phyloP scores from a whole-genome alignment of 805 yeast genomes.

The Yarrowia keelungensis region DNA sequence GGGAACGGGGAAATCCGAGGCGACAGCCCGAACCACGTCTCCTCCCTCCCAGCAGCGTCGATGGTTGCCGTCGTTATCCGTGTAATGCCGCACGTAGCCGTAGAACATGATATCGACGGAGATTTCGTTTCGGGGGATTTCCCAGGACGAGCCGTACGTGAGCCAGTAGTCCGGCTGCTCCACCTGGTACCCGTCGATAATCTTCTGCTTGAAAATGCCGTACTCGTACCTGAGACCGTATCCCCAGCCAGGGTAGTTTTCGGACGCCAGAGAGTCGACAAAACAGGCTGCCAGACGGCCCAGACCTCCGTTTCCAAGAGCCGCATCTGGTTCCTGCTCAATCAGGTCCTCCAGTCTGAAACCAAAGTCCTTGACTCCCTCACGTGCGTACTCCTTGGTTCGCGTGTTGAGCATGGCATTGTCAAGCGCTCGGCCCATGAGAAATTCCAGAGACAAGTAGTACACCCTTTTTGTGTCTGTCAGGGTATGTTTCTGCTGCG shows the following conservation, averaged over 20 bases:
- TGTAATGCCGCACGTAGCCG: conserved; percentile 70
- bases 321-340: conserved; percentile 91
- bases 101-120: conserved; percentile 90
- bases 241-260: conserved; percentile 95
- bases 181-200: conserved; percentile 90
- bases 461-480: conserved; percentile 86
- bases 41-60: conserved; percentile 84
- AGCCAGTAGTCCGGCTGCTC: conserved; percentile 96
- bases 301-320: conserved; percentile 92
- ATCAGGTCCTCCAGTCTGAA: conserved; percentile 86
- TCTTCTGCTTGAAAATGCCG: conserved; percentile 90
- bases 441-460: conserved; percentile 83
- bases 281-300: conserved; percentile 96
- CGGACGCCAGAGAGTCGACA: conserved; percentile 84
- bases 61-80: conserved; percentile 59
- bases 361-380: conserved; percentile 74
- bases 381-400: conserved; percentile 63
- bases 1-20: conserved; percentile 91
- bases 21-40: conserved; percentile 86
- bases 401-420: conserved; percentile 87
- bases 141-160: conserved; percentile 91
- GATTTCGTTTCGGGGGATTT: conserved; percentile 82
- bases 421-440: conserved; percentile 95
- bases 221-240: conserved; percentile 92
- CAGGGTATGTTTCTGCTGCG: conserved; percentile 87